Conservation (phyloP, 306 rosid genomes). For the Glycine tomentella region DNA sequence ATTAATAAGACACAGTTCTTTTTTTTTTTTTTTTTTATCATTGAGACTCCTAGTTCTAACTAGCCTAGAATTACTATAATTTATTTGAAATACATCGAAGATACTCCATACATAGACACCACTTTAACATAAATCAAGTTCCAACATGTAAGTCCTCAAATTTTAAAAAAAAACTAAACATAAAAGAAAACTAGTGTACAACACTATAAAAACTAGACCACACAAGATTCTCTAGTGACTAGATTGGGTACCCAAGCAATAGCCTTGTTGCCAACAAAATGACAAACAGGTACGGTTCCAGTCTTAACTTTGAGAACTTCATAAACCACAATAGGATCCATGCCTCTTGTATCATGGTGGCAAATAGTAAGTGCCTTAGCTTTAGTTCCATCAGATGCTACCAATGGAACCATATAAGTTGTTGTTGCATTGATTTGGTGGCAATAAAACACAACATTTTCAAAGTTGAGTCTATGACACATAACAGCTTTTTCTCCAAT, state of each 20-base stretch:
- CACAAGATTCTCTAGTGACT: background rate
- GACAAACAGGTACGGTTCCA: slow-evolving; percentile 27
- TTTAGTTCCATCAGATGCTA: slow-evolving; percentile 35
- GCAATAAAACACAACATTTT: slow-evolving; percentile 25
- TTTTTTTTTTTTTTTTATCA: no score
- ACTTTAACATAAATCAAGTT: no score
- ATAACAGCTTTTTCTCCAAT: slow-evolving; percentile 18
- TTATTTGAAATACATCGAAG: no score
- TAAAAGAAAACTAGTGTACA: no score
- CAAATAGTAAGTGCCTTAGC: slow-evolving; percentile 33
- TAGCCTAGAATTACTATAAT: no score
- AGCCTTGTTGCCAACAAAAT: slow-evolving; percentile 35
- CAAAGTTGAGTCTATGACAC: slow-evolving; percentile 34
- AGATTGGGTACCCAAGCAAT: slow-evolving; percentile 18
- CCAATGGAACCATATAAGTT: slow-evolving; percentile 22
- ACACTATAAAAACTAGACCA: no score
- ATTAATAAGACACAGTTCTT: no score
- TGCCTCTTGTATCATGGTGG: slow-evolving; percentile 44
- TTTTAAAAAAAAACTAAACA: no score
- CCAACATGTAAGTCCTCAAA: no score
- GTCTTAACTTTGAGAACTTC: slow-evolving; percentile 19
- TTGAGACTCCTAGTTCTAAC: no score
- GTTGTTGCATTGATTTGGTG: slow-evolving; percentile 31
- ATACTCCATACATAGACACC: no score
- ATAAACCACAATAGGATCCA: slow-evolving; percentile 18